A percentile compares a stretch with the other conserved stretches of the same genome.
These are phyloP conservation scores for Lablab purpureus DNA, from an alignment of 306 rosid genomes.

Conservation along the genomic window DNA sequence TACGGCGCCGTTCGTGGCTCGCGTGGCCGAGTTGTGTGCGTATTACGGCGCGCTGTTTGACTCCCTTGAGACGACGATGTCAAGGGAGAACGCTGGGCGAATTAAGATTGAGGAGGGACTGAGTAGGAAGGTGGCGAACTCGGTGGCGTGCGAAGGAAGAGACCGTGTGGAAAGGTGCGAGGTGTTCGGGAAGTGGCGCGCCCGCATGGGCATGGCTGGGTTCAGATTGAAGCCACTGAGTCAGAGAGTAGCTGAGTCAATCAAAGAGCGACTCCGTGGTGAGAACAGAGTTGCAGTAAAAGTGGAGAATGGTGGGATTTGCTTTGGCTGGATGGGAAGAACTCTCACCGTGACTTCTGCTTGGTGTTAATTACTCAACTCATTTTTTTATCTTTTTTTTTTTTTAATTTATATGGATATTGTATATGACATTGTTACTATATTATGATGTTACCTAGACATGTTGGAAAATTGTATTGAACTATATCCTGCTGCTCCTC, in stretches of 20 bases:
- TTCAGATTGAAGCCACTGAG: constrained; percentile 60
- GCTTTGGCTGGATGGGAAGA: constrained; percentile 81
- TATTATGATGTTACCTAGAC: constrained; percentile 57
- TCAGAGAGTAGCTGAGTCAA: constrained; percentile 56
- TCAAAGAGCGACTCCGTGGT: constrained; percentile 40
- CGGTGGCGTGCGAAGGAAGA: constrained; percentile 79
- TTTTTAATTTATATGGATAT: constrained; percentile 29
- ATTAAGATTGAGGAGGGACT: constrained; percentile 60
- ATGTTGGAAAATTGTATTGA: constrained; percentile 14
- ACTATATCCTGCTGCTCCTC: not conserved
- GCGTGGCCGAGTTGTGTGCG: constrained; percentile 61
- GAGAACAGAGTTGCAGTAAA: constrained; percentile 56
- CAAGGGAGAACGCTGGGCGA: constrained; percentile 48
- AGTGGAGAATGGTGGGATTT: constrained; percentile 69
- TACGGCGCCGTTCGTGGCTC: constrained; percentile 70
- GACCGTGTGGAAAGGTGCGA: constrained; percentile 83
- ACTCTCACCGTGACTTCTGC: constrained; percentile 86
- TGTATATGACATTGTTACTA: constrained; percentile 38
- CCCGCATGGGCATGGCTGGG: constrained; percentile 86
- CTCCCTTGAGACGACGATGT: constrained; percentile 53
- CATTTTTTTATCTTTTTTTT: not conserved
- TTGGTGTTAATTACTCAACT: constrained; percentile 68
- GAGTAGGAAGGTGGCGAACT: constrained; percentile 61
- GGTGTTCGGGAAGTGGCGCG: constrained; percentile 83
- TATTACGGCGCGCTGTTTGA: constrained; percentile 66